Evolutionary conservation across 257 asterid species (phyloP), one percentile per base, ranked within the genome.

Genomic region (Lycium barbarum): DNA sequence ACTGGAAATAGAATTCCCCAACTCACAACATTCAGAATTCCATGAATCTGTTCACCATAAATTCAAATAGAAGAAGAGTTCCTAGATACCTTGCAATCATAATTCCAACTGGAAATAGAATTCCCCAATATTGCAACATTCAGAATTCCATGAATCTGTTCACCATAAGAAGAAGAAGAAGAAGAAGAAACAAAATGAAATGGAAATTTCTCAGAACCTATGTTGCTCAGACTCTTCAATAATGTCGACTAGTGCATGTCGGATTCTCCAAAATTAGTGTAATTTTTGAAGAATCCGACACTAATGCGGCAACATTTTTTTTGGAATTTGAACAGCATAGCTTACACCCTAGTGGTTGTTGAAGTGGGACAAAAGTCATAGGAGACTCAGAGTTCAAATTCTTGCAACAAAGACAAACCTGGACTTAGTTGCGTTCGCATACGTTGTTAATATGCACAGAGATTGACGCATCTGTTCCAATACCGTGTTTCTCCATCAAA

Each of bases 381-480:
- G 9, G 9, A 4, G 17, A 54, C 17, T 18, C n/a, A 54, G 4
- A 13, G n/a, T 54, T 55, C 61, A 55, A 14, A 55, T 55, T 17
- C 8, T 4, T 12, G n/a, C n/a, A n/a, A n/a, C n/a, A n/a, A n/a
- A n/a, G n/a, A 13, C 11, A 26, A 88, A 95, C 98, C 98, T 95
- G 98, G 66, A 94, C 98, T 81, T 93, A 95, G 89, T 95, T 95
- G 86, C 97, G 94, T 86, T 95, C 98, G 22, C 93, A 92, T 83
- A 95, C 94, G 93, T 95, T 94, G 93, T 94, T 95, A 84, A 95
- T 94, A 85, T 95, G 98, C 47, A 95, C 97, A 67, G 98, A 87
- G 89, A 95, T 95, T 74, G 98, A 94, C 81, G 98, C 98, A 86
- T 95, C 98, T n/a, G 98, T 95, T 85, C 98, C 98, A 81, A 95